Evolutionary conservation across 192 early-diverging fungal genomes (phyloP).

Genomic region (Coemansia sp.): DNA sequence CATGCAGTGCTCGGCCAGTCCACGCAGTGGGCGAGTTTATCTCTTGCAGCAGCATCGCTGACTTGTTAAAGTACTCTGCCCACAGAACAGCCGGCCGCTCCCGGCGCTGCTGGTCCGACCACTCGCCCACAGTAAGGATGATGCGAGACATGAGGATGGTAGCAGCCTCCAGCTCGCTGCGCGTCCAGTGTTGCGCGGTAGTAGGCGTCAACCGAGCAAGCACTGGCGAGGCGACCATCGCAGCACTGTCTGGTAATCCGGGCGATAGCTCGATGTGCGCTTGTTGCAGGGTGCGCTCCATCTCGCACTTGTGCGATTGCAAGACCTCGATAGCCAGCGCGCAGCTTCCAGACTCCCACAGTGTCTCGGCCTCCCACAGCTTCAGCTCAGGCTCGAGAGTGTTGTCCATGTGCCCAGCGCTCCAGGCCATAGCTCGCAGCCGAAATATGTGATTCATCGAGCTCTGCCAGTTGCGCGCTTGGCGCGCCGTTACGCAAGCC

Average conservation of each 20-base stretch:
- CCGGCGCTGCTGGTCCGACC: slow-evolving; percentile 44
- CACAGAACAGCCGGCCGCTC: slow-evolving; percentile 51
- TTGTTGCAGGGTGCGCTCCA: slow-evolving; percentile 15
- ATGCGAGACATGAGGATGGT: slow-evolving; percentile 45
- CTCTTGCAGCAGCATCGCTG: slow-evolving; percentile 33
- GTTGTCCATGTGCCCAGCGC: background rate
- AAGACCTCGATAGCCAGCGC: slow-evolving; percentile 44
- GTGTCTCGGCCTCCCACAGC: slow-evolving; percentile 55
- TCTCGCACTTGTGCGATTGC: slow-evolving; percentile 30
- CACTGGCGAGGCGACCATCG: background rate
- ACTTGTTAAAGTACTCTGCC: slow-evolving; percentile 49
- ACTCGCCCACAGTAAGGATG: slow-evolving; percentile 45
- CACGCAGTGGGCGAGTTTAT: slow-evolving; percentile 33
- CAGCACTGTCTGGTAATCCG: background rate
- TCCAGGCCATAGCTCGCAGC: slow-evolving; percentile 16
- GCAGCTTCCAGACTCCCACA: slow-evolving; percentile 49
- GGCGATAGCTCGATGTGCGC: slow-evolving; percentile 1
- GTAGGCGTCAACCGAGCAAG: background rate
- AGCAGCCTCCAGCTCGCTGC: slow-evolving; percentile 23
- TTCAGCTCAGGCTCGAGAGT: slow-evolving; percentile 30
- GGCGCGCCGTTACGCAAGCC: slow-evolving; percentile 35
- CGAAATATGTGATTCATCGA: slow-evolving; percentile 51
- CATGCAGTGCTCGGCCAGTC: slow-evolving; percentile 51
- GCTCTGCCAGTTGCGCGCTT: slow-evolving; percentile 42
- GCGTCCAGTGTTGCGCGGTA: slow-evolving; percentile 5